Conservation (phyloP, 2,329 filamentous ascomycete genomes). For the Penicillium sp. region DNA sequence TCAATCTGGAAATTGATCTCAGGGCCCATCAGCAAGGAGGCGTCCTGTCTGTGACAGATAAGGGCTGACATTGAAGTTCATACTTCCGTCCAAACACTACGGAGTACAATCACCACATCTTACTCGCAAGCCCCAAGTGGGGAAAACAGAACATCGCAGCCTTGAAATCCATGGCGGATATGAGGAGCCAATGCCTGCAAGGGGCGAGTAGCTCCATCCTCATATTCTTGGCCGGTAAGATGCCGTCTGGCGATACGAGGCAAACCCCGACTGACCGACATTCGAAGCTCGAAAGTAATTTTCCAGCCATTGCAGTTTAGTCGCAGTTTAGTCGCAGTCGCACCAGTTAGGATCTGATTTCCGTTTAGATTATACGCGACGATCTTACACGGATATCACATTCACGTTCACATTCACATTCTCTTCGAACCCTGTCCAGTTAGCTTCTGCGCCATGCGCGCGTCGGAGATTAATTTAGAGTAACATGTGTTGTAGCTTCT, state of each 20-base stretch:
- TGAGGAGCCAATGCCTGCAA: slow-evolving; percentile 8
- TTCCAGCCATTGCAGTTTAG: no score
- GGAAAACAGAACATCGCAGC: not conserved
- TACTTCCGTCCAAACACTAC: no score
- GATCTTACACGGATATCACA: not conserved
- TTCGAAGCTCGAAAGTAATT: slow-evolving; percentile 2
- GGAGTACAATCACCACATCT: not conserved
- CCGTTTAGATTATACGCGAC: not conserved
- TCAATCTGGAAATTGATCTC: slow-evolving; percentile 7
- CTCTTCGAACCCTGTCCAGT: not conserved
- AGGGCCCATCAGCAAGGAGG: slow-evolving; percentile 6
- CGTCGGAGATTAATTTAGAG: slow-evolving; percentile 10
- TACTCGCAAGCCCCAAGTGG: not conserved
- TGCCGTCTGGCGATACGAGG: slow-evolving; percentile 8
- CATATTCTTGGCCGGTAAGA: slow-evolving; percentile 6
- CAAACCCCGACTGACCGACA: slow-evolving; percentile 21
- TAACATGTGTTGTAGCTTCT: not conserved
- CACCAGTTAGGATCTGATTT: not conserved
- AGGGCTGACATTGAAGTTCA: not conserved
- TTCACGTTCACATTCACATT: not conserved
- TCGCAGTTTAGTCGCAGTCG: no score
- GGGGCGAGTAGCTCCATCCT: slow-evolving; percentile 14
- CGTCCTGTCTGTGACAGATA: not conserved
- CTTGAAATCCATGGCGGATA: not conserved
- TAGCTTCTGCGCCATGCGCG: slow-evolving; percentile 8